Evolutionary conservation across 1,284 basidiomycete species (phyloP).

Genomic region (Puccinia sorghi): DNA sequence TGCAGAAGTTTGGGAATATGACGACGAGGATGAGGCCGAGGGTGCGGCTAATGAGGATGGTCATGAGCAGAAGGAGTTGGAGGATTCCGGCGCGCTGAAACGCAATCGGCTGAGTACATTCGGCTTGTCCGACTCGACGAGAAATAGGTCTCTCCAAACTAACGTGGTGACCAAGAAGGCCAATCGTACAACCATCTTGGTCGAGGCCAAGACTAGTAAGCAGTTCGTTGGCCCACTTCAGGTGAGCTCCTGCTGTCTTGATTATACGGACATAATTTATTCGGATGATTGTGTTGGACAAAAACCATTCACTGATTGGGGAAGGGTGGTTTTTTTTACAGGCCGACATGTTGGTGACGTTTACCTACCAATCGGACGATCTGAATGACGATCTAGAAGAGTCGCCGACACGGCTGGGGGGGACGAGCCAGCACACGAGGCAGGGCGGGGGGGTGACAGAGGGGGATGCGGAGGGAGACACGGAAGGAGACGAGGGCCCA

Average conservation of each 20-base stretch:
- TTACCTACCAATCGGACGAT: constrained; percentile 87
- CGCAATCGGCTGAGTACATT: constrained; percentile 65
- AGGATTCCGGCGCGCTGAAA: constrained; percentile 62
- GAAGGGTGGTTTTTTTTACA: constrained; percentile 57
- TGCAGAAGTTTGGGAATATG: constrained; percentile 93
- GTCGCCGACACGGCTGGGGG: constrained; percentile 54
- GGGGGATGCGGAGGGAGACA: constrained; percentile 57
- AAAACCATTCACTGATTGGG: constrained; percentile 29
- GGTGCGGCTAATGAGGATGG: constrained; percentile 73
- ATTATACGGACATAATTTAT: background rate
- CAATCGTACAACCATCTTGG: constrained; percentile 79
- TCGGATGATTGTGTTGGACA: background rate
- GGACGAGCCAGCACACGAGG: constrained; percentile 54
- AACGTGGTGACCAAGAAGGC: constrained; percentile 75
- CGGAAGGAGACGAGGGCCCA: constrained; percentile 8
- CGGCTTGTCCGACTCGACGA: constrained; percentile 34
- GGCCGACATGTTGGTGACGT: constrained; percentile 89
- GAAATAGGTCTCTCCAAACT: constrained; percentile 30
- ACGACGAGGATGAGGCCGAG: constrained; percentile 62
- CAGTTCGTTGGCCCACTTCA: constrained; percentile 72
- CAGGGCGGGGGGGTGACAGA: constrained; percentile 50
- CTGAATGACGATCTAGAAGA: constrained; percentile 49
- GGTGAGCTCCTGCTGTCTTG: constrained; percentile 62
- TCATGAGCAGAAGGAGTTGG: constrained; percentile 58
- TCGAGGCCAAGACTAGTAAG: constrained; percentile 75